These are phyloP conservation scores for Corymbia citriodora DNA, from an alignment of 441 rosid species.

Conservation along the genomic window DNA sequence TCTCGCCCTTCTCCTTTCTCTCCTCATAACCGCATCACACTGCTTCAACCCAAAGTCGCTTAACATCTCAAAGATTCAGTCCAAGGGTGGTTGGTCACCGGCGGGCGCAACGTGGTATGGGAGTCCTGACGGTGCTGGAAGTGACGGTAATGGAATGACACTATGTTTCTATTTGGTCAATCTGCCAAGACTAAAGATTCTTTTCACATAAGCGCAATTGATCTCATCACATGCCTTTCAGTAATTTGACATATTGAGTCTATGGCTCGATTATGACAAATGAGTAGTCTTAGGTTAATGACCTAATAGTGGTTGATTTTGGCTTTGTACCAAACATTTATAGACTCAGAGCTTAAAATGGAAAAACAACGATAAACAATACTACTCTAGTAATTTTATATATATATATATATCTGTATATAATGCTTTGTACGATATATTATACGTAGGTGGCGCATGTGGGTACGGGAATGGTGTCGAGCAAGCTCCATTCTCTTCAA, in stretches of 20 bases:
- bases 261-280: not conserved
- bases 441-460: slow-evolving; percentile 41
- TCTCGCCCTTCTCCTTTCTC: slow-evolving; percentile 1
- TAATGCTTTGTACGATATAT: not conserved
- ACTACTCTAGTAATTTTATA: not conserved
- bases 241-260: not conserved
- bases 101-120: slow-evolving; percentile 84
- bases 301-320: not conserved
- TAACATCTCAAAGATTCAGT: slow-evolving; percentile 23
- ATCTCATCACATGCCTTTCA: not conserved
- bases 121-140: slow-evolving; percentile 48
- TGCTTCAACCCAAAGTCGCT: slow-evolving; percentile 41
- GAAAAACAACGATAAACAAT: not conserved
- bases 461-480: slow-evolving; percentile 26
- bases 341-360: not conserved
- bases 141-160: slow-evolving; percentile 32
- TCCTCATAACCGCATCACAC: slow-evolving; percentile 16
- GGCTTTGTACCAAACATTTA: not conserved
- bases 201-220: not conserved
- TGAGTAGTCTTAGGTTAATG: not conserved
- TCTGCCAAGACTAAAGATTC: not conserved
- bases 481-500: slow-evolving; percentile 25
- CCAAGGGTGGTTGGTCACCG: slow-evolving; percentile 36
- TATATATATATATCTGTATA: too few relatives aligned
- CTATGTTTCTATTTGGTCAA: not conserved